phyloP scores from a whole-genome alignment of 2,329 filamentous ascomycete genomes.

The Pseudophaeomoniella oleicola region DNA sequence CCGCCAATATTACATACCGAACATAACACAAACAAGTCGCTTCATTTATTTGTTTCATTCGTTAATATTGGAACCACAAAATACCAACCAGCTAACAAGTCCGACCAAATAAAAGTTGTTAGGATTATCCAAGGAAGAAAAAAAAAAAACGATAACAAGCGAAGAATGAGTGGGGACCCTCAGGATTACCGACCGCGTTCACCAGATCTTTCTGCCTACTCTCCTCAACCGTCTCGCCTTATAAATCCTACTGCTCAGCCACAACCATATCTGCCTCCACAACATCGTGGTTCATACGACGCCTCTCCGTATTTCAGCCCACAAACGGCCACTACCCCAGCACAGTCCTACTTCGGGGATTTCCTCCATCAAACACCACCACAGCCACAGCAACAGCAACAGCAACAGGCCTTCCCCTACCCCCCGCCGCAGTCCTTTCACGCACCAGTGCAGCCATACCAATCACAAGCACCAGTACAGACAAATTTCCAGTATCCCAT shows the following conservation, averaged over 20 bases:
- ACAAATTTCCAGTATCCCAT: slow-evolving; percentile 11
- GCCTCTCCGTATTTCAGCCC: slow-evolving; percentile 29
- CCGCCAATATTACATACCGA: too few species aligned
- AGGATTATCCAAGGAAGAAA: too few species aligned
- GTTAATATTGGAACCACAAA: too few species aligned
- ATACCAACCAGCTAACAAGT: too few species aligned
- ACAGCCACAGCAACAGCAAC: slow-evolving; percentile 2
- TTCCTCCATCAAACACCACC: slow-evolving; percentile 9
- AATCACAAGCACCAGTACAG: neutral
- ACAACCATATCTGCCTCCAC: slow-evolving; percentile 16
- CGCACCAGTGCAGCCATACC: slow-evolving; percentile 1
- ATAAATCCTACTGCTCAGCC: slow-evolving; percentile 15
- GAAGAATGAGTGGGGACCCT: slow-evolving; percentile 11
- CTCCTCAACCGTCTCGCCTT: slow-evolving; percentile 21
- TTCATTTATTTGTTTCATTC: too few species aligned
- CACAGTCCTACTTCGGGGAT: slow-evolving; percentile 10
- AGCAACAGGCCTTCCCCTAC: neutral
- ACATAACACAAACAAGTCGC: too few species aligned
- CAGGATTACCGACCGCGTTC: slow-evolving; percentile 29
- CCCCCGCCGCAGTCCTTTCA: too few species aligned
- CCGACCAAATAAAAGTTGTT: too few species aligned
- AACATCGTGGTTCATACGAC: slow-evolving; percentile 28
- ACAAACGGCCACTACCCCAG: slow-evolving; percentile 11
- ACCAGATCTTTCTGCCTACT: slow-evolving; percentile 36
- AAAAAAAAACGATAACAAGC: slow-evolving; percentile 6